Conservation (phyloP, 179 eudicot species). For the Silene vulgaris region DNA sequence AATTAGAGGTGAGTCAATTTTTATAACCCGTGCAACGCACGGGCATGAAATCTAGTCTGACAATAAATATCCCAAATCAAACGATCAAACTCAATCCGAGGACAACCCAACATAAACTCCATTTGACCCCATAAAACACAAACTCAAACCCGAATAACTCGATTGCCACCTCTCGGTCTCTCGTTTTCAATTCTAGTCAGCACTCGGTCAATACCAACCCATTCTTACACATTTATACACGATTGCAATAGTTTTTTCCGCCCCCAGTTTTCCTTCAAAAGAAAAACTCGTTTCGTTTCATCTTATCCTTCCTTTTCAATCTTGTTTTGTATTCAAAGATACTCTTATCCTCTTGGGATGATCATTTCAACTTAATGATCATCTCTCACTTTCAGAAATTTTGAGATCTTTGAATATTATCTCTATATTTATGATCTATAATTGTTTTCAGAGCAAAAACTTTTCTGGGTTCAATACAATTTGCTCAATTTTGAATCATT, state of each 20-base stretch:
- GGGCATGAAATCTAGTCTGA: no score
- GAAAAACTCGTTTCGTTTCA: background rate
- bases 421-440: background rate
- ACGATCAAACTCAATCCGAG: no score
- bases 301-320: slow-evolving; percentile 2
- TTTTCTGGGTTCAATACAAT: slow-evolving; percentile 10
- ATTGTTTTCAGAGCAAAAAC: background rate
- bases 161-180: no score
- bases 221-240: background rate
- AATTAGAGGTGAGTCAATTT: no score
- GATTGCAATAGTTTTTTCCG: background rate
- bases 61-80: no score
- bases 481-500: background rate
- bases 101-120: no score
- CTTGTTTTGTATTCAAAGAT: background rate
- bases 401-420: slow-evolving; percentile 21
- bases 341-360: slow-evolving; percentile 6
- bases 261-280: slow-evolving; percentile 17
- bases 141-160: no score
- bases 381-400: background rate
- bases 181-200: no score
- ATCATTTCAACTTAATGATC: background rate
- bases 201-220: no score
- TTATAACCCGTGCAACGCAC: no score
- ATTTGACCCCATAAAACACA: no score